Evolutionary conservation across 164 flowering plant species (phyloP), one percentile per base, ranked within the genome.

Genomic region (Houttuynia cordata): DNA sequence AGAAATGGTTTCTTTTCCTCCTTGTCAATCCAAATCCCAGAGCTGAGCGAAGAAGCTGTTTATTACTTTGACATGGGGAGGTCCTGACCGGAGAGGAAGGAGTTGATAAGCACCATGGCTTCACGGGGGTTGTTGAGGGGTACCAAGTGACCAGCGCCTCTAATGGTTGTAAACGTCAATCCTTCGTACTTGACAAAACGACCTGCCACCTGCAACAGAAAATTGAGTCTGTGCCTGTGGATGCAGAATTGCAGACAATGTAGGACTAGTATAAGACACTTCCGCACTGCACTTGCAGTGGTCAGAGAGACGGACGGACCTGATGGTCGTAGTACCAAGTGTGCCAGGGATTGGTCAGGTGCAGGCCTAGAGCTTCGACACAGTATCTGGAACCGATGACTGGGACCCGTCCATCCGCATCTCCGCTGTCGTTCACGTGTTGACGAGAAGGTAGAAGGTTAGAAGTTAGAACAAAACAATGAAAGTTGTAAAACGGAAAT

Each of bases 91-190:
- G 69, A 58, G 60, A 86, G 70, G 76, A 71, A 83, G 61, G 83
- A 74, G 64, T 69, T 75, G 62, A 86, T 69, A 61, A 86, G 85
- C 10, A 76, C 37, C 13, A 83, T 74, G 42, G 88, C 74, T 41
- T 80, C 74, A 17, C 77, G 70, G 8, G 93, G 88, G 74, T 82
- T 82, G 75, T 79, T 68, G 7, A 79, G 81, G 34, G 86, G 92
- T 19, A 86, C 92, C 78, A 83, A 56, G 62, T 86, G 92, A 40
- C 92, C 86, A 13, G 92, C 86, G 3, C 88, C 92, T 73, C 83
- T 76, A n/a, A 83, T 80, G 14, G 88, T 86, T 66, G 78, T 80
- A 20, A 78, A 61, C 24, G 77, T 81, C 57, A 86, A 22, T 18
- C 87, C 86, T 65, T 82, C 77, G 42, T 81, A 83, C 62, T 80